Conservation (phyloP, 2,329 filamentous ascomycete species). For the Ascochyta pisi region DNA sequence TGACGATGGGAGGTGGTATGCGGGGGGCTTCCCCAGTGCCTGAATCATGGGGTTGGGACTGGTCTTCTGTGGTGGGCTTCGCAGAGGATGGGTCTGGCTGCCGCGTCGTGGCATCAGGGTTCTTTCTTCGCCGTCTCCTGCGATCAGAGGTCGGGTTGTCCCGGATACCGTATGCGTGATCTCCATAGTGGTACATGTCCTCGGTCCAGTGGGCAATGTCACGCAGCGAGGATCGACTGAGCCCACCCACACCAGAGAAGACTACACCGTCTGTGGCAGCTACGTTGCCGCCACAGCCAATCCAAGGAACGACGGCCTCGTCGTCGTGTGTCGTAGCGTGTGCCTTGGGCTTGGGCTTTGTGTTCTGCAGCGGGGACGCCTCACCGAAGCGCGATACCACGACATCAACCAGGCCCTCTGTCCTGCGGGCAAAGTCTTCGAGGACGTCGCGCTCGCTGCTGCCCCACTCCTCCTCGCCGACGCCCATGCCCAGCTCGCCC, state of each 20-base stretch:
- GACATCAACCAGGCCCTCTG: constrained; percentile 85
- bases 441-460: constrained; percentile 93
- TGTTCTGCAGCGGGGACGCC: constrained; percentile 43
- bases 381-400: constrained; percentile 86
- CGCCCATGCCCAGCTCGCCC: constrained; percentile 90
- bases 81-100: background rate
- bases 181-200: constrained; percentile 82
- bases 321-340: constrained; percentile 29
- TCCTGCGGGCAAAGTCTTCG: constrained; percentile 81
- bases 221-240: constrained; percentile 74
- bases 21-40: constrained; percentile 33
- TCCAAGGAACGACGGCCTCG: constrained; percentile 64
- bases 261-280: constrained; percentile 80
- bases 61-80: constrained; percentile 10
- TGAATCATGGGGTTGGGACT: constrained; percentile 9
- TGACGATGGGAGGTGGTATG: constrained; percentile 57
- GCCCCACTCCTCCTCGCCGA: constrained; percentile 93
- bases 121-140: constrained; percentile 55
- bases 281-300: constrained; percentile 73
- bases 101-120: constrained; percentile 22
- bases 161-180: constrained; percentile 82
- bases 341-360: constrained; percentile 37
- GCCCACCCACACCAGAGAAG: constrained; percentile 78
- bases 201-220: constrained; percentile 87
- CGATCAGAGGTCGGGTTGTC: constrained; percentile 77